Base-by-base conservation (phyloP, 2,329 filamentous ascomycete genomes). In the Fusarium keratoplasticum region DNA sequence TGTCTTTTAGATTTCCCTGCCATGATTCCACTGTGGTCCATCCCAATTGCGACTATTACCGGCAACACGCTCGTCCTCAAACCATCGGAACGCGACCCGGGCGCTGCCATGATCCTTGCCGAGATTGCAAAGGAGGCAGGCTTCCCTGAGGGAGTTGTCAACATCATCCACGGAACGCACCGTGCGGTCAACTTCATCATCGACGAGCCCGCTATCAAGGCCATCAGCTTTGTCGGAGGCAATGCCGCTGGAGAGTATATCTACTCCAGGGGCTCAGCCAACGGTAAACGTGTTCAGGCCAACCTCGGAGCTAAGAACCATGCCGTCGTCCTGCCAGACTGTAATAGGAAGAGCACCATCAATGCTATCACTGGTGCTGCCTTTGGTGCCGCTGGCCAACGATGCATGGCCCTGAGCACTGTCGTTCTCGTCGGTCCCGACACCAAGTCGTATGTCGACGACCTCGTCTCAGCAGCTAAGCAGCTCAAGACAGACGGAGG, bases 1-100 rank as follows among this genome's bases (percentile, higher is more conserved):
- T 55, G 16, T 16, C 44, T 22, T 38, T 13, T 13, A 93, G 90
- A 95, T 85, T 95, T 95, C 85, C 93, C 93, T 36, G 93, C 93
- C 74, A 95, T 95, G 93, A 95, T 95, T 81, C 93, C 93, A 2
- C 87, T 95, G 25, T 95, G 93, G 93, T 94, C 89, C 68, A 93
- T 95, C 67, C 93, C 93, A 18, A 92, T 95, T 76, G 93, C 93
- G 50, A 92, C 92, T n/a, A 89, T 94, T 25, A 93, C 92, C 16
- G 93, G 93, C 63, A 95, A 95, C 85, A 94, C 92, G 10, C 86
- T 94, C 67, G 88, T 95, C 72, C 86, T 95, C 77, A 95, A 95
- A 87, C 93, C 93, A 3, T 95, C 93, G 1, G 93, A 95, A 85
- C 89, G 93, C 67, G 93, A 94, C 78, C 93, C 93, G 5, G 93